phyloP scores from a whole-genome alignment of 2,329 filamentous ascomycete species.

The Plectosphaerella sp. region DNA sequence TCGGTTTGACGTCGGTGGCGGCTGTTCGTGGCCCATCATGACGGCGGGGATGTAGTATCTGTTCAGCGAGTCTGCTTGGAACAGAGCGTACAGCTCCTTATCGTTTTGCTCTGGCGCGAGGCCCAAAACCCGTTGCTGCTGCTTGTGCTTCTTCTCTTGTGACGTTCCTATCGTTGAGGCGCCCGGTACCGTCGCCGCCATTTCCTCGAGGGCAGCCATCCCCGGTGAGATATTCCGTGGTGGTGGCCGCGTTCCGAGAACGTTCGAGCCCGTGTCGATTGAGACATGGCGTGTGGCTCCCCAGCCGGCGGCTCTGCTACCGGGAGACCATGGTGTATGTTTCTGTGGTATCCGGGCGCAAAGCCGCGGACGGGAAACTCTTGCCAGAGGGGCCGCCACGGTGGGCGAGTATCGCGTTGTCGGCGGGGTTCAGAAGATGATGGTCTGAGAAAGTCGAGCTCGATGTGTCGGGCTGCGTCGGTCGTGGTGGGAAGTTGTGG shows the following conservation, averaged over 20 bases:
- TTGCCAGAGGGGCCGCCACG: constrained; percentile 22
- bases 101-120: constrained; percentile 7
- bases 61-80: constrained; percentile 12
- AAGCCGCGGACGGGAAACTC: constrained; percentile 34
- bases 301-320: constrained; percentile 31
- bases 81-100: constrained; percentile 12
- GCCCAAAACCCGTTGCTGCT: constrained; percentile 6
- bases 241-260: constrained; percentile 2
- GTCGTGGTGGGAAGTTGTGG: too few species aligned
- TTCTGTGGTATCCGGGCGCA: constrained; percentile 35
- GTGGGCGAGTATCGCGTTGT: constrained; percentile 1
- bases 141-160: neutral
- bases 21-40: constrained; percentile 21
- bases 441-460: constrained; percentile 1
- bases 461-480: constrained; percentile 2
- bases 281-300: constrained; percentile 26
- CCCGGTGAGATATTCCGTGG: constrained; percentile 5
- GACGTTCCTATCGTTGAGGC: constrained; percentile 9
- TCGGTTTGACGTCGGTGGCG: constrained; percentile 23
- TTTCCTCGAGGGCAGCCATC: constrained; percentile 13
- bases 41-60: constrained; percentile 30
- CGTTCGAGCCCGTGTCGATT: constrained; percentile 18
- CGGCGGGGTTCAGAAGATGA: constrained; percentile 1
- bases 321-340: constrained; percentile 31
- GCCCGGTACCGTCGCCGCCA: constrained; percentile 16